Evolutionary conservation across 2,329 filamentous ascomycete genomes (phyloP).

Genomic region (Nigrograna mackinnonii): DNA sequence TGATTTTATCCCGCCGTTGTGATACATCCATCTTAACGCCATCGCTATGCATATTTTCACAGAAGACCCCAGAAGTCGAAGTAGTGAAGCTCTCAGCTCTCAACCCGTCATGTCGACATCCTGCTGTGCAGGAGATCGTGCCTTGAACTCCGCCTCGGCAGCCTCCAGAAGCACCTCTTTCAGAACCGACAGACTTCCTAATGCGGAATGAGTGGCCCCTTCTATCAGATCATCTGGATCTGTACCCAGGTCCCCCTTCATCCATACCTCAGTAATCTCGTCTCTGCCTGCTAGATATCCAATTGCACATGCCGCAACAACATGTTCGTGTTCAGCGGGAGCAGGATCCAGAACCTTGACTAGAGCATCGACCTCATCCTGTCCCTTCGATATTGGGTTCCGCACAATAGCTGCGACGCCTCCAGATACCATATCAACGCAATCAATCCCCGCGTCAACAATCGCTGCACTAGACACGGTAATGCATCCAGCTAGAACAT

Average conservation of each 20-base stretch:
- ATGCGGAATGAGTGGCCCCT: constrained; percentile 65
- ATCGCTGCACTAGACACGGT: constrained; percentile 92
- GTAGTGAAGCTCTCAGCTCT: constrained; percentile 4
- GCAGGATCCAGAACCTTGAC: constrained; percentile 77
- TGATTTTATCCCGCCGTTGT: too few species aligned
- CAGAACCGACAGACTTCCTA: constrained; percentile 62
- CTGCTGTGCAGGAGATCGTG: constrained; percentile 20
- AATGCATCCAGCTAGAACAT: constrained; percentile 86
- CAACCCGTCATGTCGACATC: constrained; percentile 39
- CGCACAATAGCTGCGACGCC: constrained; percentile 82
- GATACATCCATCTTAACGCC: constrained; percentile 12
- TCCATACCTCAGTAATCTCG: constrained; percentile 93
- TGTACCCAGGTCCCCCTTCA: constrained; percentile 70
- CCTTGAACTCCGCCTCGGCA: constrained; percentile 34
- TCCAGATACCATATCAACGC: constrained; percentile 85
- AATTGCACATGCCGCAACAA: constrained; percentile 84
- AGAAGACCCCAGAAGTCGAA: background rate
- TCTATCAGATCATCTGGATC: constrained; percentile 61
- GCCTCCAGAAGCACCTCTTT: constrained; percentile 63
- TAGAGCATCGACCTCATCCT: constrained; percentile 32
- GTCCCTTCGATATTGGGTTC: constrained; percentile 21
- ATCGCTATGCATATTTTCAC: constrained; percentile 16
- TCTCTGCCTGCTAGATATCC: constrained; percentile 85
- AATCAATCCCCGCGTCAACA: constrained; percentile 93
- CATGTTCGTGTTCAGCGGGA: constrained; percentile 75